Conservation (phyloP, 1,139 yeast species). For the Geotrichum armillariae region DNA sequence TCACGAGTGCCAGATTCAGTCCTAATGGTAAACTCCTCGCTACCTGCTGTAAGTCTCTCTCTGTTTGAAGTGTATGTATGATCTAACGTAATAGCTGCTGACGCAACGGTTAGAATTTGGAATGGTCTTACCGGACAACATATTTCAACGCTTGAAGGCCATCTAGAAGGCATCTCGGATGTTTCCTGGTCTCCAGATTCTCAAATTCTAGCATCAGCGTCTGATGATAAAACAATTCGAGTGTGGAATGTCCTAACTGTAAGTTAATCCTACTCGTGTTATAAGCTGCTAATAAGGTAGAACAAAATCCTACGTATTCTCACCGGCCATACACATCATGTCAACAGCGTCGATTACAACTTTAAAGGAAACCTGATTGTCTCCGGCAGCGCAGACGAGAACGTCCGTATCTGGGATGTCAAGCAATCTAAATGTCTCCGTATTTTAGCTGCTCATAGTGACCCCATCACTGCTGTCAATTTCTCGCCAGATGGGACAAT, state of each 20-base stretch:
- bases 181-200: conserved; percentile 76
- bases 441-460: conserved; percentile 91
- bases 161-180: conserved; percentile 67
- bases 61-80: not conserved
- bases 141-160: conserved; percentile 54
- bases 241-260: conserved; percentile 58
- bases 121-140: conserved; percentile 37
- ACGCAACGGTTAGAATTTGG: conserved; percentile 48
- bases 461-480: conserved; percentile 77
- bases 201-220: conserved; percentile 74
- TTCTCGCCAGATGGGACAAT: conserved; percentile 79
- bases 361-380: conserved; percentile 75
- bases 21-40: conserved; percentile 70
- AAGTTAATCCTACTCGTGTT: not conserved
- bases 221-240: conserved; percentile 82
- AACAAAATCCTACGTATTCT: conserved; percentile 52
- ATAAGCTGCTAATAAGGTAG: not conserved
- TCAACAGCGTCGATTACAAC: conserved; percentile 70
- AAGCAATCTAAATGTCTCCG: conserved; percentile 67
- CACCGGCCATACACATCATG: conserved; percentile 83
- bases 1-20: conserved; percentile 57
- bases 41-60: conserved; percentile 41
- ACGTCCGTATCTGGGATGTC: conserved; percentile 87
- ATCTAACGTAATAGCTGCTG: conserved; percentile 39
- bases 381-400: conserved; percentile 89